phyloP scores from a whole-genome alignment of 108 stramenopile genomes.

The Stephanodiscus triporus region DNA sequence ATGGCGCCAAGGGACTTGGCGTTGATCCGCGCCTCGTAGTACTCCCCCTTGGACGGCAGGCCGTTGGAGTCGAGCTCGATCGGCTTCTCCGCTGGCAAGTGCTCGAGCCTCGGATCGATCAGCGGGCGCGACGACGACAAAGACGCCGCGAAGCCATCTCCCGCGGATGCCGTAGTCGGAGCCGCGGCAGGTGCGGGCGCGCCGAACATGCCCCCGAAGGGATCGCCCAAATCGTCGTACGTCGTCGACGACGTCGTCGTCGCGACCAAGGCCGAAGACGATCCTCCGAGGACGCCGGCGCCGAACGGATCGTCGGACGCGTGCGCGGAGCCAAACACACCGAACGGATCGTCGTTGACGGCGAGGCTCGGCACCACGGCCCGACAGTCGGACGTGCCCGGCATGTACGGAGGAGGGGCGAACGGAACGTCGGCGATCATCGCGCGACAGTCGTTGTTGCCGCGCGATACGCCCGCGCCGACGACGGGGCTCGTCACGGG shows the following conservation, averaged over 20 bases:
- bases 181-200: conserved; percentile 10
- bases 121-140: not conserved
- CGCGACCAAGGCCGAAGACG: conserved; percentile 15
- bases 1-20: conserved; percentile 37
- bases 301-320: conserved; percentile 32
- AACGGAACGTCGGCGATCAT: not conserved
- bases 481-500: conserved; percentile 32
- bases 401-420: not conserved
- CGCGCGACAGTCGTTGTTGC: conserved; percentile 7
- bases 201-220: conserved; percentile 30
- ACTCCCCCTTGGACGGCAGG: conserved; percentile 41
- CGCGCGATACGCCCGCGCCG: not conserved
- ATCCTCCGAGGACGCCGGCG: not conserved
- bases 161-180: not conserved
- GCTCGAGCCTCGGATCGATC: not conserved
- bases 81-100: conserved; percentile 4
- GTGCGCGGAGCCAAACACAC: conserved; percentile 27
- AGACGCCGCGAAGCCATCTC: not conserved
- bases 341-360: conserved; percentile 39
- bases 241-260: conserved; percentile 13
- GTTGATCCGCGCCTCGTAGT: conserved; percentile 42
- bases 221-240: conserved; percentile 14
- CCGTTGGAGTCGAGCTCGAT: conserved; percentile 28
- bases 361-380: conserved; percentile 32
- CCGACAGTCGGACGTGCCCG: not conserved